Percentiles rank a stretch among this genome's conserved stretches.
Evolutionary conservation across 768 basidiomycete genomes (phyloP).

Genomic region (Lentinula raphanica): DNA sequence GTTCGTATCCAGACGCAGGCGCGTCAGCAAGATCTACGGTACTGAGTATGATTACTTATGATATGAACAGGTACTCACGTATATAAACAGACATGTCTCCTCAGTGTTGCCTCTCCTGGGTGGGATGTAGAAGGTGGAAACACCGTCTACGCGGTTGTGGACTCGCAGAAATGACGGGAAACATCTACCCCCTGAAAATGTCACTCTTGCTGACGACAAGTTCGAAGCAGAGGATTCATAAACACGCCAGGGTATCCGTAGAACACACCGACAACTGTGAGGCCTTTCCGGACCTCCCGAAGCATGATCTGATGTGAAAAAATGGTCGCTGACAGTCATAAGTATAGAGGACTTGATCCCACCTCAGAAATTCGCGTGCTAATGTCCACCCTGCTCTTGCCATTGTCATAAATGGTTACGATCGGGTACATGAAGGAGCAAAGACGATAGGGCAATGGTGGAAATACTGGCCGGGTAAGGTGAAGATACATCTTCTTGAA

Average conservation of each 20-base stretch:
- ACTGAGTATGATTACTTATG: too few species aligned
- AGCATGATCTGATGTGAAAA: not conserved
- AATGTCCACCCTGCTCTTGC: not conserved
- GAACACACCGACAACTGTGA: not conserved
- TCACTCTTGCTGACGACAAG: slow-evolving; percentile 2
- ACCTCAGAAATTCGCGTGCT: slow-evolving; percentile 6
- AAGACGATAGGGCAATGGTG: too few species aligned
- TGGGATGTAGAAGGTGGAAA: slow-evolving; percentile 8
- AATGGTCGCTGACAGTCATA: not conserved
- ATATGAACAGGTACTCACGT: too few species aligned
- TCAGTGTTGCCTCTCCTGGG: not conserved
- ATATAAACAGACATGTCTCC: too few species aligned
- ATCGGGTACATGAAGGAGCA: too few species aligned
- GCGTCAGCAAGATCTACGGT: too few species aligned
- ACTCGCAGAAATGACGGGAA: slow-evolving; percentile 3
- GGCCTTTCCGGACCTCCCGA: slow-evolving; percentile 3
- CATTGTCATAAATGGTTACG: slow-evolving; percentile 8
- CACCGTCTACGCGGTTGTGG: not conserved
- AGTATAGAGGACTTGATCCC: not conserved
- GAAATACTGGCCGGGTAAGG: too few species aligned
- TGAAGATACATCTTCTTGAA: too few species aligned
- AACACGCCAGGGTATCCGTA: slow-evolving; percentile 4
- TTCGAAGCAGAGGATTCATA: not conserved
- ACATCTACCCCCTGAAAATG: not conserved
- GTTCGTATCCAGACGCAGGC: too few species aligned